Evolutionary conservation across 495 filamentous ascomycete genomes (phyloP).

Genomic region (Podospora pseudocomata): DNA sequence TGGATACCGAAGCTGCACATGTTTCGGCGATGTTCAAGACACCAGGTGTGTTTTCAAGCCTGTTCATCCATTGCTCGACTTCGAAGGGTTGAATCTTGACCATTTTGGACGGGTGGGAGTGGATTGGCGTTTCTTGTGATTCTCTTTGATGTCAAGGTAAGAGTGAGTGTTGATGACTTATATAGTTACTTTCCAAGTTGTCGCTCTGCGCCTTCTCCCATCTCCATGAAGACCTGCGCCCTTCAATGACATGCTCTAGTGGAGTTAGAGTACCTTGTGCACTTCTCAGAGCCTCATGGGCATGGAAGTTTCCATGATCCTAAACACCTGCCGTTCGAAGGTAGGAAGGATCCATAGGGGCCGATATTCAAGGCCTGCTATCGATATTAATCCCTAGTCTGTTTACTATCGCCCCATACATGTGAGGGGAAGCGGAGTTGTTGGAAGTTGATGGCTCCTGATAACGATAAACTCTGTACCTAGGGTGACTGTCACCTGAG

Average conservation of each 20-base stretch:
- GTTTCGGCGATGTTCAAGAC: conserved; percentile 86
- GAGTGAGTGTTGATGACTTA: not conserved
- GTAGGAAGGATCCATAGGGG: not conserved
- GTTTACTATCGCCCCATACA: not conserved
- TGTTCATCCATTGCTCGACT: conserved; percentile 94
- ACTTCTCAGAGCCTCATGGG: not conserved
- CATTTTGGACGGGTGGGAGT: conserved; percentile 42
- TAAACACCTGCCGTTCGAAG: not conserved
- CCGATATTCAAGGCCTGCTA: not conserved
- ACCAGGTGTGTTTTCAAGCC: conserved; percentile 64
- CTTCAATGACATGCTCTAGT: conserved; percentile 1
- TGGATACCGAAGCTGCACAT: conserved; percentile 75
- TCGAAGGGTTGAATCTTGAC: conserved; percentile 68
- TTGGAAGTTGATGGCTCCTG: not conserved
- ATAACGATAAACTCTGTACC: not conserved
- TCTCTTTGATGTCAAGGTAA: not conserved
- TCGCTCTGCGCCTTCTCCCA: not conserved
- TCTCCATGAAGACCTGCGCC: not conserved
- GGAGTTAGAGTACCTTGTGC: not conserved
- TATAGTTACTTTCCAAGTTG: not conserved
- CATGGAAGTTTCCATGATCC: not conserved
- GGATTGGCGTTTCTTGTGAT: not conserved
- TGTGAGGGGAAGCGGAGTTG: not conserved
- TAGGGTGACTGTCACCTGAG: not conserved
- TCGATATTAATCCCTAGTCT: not conserved